A percentile compares a stretch with the other conserved stretches of the same genome.
phyloP scores from a whole-genome alignment of 768 basidiomycete species.

The Lactarius hengduanensis region DNA sequence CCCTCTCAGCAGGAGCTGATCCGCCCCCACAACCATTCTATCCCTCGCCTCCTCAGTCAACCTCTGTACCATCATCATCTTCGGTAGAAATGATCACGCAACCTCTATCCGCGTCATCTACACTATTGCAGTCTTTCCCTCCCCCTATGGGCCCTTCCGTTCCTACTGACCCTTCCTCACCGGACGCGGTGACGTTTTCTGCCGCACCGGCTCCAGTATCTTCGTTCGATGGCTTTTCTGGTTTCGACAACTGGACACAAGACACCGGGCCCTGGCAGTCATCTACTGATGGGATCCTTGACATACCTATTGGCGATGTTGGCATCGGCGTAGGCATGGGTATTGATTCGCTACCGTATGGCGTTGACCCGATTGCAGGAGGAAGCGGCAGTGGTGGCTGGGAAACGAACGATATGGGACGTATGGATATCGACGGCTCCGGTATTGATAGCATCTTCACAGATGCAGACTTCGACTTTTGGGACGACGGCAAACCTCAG shows the following conservation, averaged over 20 bases:
- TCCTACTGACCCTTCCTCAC: slow-evolving; percentile 13
- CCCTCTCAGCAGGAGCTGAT: slow-evolving; percentile 32
- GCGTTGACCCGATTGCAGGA: slow-evolving; percentile 40
- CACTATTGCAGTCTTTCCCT: slow-evolving; percentile 15
- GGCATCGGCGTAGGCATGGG: slow-evolving; percentile 37
- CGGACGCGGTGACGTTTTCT: slow-evolving; percentile 27
- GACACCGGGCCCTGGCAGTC: slow-evolving; percentile 23
- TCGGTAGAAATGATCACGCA: slow-evolving; percentile 7
- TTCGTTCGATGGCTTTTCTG: slow-evolving; percentile 39
- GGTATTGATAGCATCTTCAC: slow-evolving; percentile 51
- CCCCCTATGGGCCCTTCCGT: slow-evolving; percentile 10
- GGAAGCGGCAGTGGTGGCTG: slow-evolving; percentile 33
- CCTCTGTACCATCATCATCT: slow-evolving; percentile 28
- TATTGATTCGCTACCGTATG: slow-evolving; percentile 46
- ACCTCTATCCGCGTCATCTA: slow-evolving; percentile 9
- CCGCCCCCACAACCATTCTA: slow-evolving; percentile 43
- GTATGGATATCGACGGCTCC: slow-evolving; percentile 34
- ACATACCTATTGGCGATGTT: slow-evolving; percentile 25
- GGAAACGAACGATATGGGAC: slow-evolving; percentile 30
- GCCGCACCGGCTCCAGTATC: slow-evolving; percentile 30
- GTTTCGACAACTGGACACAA: slow-evolving; percentile 44
- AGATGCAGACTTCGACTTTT: slow-evolving; percentile 88
- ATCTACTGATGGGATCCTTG: slow-evolving; percentile 20
- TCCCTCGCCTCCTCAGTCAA: slow-evolving; percentile 60
- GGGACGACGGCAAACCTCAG: slow-evolving; percentile 48